A percentile compares a stretch with the other conserved stretches of the same genome.
These are phyloP conservation scores for Cadophora sp. DNA, from an alignment of 2,329 filamentous ascomycete species.

Conservation along the genomic window DNA sequence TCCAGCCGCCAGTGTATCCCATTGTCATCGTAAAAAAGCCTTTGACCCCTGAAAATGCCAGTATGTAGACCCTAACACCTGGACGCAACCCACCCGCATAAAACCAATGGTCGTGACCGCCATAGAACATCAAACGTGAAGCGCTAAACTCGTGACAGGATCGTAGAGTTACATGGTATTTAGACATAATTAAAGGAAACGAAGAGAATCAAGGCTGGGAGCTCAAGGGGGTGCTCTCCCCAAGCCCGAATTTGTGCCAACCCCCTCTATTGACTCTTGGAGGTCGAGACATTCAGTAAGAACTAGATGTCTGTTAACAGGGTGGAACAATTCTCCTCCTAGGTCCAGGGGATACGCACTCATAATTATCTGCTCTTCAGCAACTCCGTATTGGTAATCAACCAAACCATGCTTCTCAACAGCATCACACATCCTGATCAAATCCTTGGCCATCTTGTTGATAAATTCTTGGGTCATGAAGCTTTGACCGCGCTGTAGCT, in stretches of 20 bases:
- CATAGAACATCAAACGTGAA: conserved; percentile 20
- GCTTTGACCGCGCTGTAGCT: conserved; percentile 53
- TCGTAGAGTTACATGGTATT: conserved; percentile 21
- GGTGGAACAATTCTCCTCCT: background rate
- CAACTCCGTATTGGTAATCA: conserved; percentile 96
- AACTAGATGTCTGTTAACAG: conserved; percentile 47
- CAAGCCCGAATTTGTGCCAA: conserved; percentile 23
- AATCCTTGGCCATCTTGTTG: conserved; percentile 80
- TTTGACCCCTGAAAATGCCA: conserved; percentile 24
- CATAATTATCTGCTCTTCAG: conserved; percentile 89
- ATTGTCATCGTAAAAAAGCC: conserved; percentile 2
- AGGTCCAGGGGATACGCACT: conserved; percentile 59
- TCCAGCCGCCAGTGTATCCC: background rate
- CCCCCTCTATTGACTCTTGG: conserved; percentile 49
- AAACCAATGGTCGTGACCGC: conserved; percentile 16
- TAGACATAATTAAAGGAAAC: conserved; percentile 20
- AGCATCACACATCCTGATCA: conserved; percentile 82
- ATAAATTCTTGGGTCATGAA: conserved; percentile 73
- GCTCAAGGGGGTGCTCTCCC: conserved; percentile 40
- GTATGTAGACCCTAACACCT: conserved; percentile 22
- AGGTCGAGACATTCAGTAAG: conserved; percentile 60
- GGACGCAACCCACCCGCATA: conserved; percentile 12
- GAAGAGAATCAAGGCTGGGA: background rate
- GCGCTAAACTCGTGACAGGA: conserved; percentile 22
- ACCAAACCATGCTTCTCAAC: conserved; percentile 93